Conservation (phyloP, 768 basidiomycete genomes). For the Hebeloma cylindrosporum region DNA sequence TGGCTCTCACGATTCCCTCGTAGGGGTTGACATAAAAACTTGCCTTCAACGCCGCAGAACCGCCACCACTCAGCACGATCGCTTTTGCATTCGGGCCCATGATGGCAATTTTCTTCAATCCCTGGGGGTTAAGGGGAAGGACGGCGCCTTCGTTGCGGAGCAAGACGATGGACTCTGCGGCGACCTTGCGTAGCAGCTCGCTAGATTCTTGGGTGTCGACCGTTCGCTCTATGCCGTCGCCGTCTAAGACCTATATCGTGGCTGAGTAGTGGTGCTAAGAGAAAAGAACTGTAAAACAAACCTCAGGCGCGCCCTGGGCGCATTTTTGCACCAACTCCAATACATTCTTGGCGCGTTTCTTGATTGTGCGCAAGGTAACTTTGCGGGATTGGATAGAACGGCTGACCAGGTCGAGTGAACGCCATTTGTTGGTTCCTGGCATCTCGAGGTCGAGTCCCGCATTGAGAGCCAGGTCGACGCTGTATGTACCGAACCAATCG, state of each 20-base stretch:
- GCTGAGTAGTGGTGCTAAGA: not conserved
- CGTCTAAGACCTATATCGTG: slow-evolving; percentile 57
- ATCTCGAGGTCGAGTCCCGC: slow-evolving; percentile 83
- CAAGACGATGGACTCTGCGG: slow-evolving; percentile 69
- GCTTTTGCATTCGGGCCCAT: slow-evolving; percentile 75
- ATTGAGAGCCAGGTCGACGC: slow-evolving; percentile 61
- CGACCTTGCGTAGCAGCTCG: slow-evolving; percentile 63
- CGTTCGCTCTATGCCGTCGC: slow-evolving; percentile 66
- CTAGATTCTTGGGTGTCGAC: slow-evolving; percentile 62
- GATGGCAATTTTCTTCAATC: slow-evolving; percentile 69
- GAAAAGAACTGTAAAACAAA: slow-evolving; percentile 23
- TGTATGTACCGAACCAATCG: slow-evolving; percentile 81
- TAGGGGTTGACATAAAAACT: slow-evolving; percentile 78
- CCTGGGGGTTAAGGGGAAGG: slow-evolving; percentile 50
- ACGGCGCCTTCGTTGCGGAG: slow-evolving; percentile 64
- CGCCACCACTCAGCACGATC: slow-evolving; percentile 62
- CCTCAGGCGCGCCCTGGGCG: slow-evolving; percentile 65
- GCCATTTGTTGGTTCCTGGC: slow-evolving; percentile 78
- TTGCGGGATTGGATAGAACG: slow-evolving; percentile 62
- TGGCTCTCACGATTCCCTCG: slow-evolving; percentile 66
- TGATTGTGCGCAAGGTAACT: slow-evolving; percentile 61
- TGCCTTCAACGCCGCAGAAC: slow-evolving; percentile 70
- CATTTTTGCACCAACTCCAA: slow-evolving; percentile 71
- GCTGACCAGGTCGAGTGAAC: slow-evolving; percentile 65
- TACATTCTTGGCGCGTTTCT: slow-evolving; percentile 64